Base-by-base conservation (phyloP, 352 stramenopile species). In the Phytophthora constricta region DNA sequence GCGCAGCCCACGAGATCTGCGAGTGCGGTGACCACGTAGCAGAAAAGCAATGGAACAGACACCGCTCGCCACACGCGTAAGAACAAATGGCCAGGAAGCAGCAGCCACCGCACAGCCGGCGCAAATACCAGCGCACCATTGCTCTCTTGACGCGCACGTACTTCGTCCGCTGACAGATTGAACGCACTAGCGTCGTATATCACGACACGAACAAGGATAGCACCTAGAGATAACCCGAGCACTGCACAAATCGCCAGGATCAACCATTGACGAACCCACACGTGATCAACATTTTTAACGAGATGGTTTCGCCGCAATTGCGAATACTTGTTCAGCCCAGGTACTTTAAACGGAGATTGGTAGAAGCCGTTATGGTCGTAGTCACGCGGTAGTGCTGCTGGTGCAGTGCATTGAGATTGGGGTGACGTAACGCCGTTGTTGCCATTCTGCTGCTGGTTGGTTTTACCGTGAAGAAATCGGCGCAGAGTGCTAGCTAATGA, bases 301-400 rank as follows among this genome's bases (percentile, higher is more conserved):
- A 22, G 42, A 28, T 65, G 59, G 46, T 74, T 70, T 19, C 11
- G 63, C 5, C n/a, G 65, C 5, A 52, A 65, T 37, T 28, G n/a
- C 46, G 58, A 64, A 20, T 54, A 55, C 1, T 71, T 74, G n/a
- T 71, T 55, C 4, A 74, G 42, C 16, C 50, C 54, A 3, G 67
- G 67, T 2, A 67, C 54, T 31, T 72, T 61, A 25, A 72, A 72
- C 26, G 68, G 62, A 4, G 31, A 19, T 11, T 54, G 28, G 54
- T 87, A 89, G 41, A 87, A 89, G 3, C 65, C 58, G 10, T 72
- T 68, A 17, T 89, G 70, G 33, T 89, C 78, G 48, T 76, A 87
- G 4, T 62, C 68, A 2, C 74, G 69, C 2, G 80, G 67, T 4
- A 87, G 48, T 16, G 52, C 42, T 22, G 74, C 66, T 10, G 80